These are phyloP conservation scores for Tremella fuciformis DNA, from an alignment of 768 basidiomycete genomes.

Conservation along the genomic window DNA sequence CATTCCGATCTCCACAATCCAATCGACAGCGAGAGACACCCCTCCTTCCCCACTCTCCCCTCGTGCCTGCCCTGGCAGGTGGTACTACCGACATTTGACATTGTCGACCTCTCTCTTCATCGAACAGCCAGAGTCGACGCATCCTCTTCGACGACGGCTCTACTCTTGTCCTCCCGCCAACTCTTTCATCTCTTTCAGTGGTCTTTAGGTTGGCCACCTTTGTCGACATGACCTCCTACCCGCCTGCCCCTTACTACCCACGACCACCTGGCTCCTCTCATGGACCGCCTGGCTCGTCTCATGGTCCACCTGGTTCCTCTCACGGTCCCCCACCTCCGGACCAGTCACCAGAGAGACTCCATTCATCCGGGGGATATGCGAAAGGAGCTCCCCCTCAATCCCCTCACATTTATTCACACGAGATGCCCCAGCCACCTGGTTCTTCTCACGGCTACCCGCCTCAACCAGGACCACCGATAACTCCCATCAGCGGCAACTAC, in stretches of 20 bases:
- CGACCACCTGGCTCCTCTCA: slow-evolving; percentile 26
- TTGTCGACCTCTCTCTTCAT: no score
- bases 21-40: no score
- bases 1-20: no score
- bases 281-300: slow-evolving; percentile 14
- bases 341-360: slow-evolving; percentile 18
- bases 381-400: slow-evolving; percentile 29
- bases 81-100: no score
- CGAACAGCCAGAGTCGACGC: no score
- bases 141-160: no score
- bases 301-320: slow-evolving; percentile 13
- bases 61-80: no score
- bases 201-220: no score
- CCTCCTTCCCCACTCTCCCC: no score
- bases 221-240: slow-evolving; percentile 2
- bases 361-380: slow-evolving; percentile 25
- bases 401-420: slow-evolving; percentile 19
- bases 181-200: no score
- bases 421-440: slow-evolving; percentile 24
- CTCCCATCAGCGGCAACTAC: slow-evolving; percentile 33
- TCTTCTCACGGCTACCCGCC: slow-evolving; percentile 29
- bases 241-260: slow-evolving; percentile 17
- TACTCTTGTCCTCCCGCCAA: no score
- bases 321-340: slow-evolving; percentile 18
- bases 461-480: slow-evolving; percentile 29